Conservation (phyloP, 257 asterid genomes). For the Plectranthus barbatus region DNA sequence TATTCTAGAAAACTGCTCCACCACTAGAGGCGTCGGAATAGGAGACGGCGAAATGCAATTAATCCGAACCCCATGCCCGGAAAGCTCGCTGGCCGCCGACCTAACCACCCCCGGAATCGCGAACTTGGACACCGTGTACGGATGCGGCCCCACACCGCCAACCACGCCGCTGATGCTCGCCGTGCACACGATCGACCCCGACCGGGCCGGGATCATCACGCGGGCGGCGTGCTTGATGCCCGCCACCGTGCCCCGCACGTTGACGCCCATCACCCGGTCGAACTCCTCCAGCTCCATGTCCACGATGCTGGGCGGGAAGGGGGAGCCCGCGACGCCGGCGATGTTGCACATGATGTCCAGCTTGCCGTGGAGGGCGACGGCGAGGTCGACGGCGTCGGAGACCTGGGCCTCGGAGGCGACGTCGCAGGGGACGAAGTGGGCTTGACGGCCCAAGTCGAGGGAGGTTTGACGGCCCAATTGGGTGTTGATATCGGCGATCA, state of each 20-base stretch:
- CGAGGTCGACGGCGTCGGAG: conserved; percentile 14
- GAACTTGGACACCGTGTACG: conserved; percentile 23
- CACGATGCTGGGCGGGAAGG: conserved; percentile 18
- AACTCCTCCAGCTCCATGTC: conserved; percentile 22
- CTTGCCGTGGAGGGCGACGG: conserved; percentile 21
- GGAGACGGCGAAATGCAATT: conserved; percentile 29
- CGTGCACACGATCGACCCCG: conserved; percentile 25
- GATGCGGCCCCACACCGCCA: conserved; percentile 31
- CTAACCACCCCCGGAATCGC: conserved; percentile 20
- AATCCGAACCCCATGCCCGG: conserved; percentile 21
- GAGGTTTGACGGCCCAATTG: conserved; percentile 26
- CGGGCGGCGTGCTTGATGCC: conserved; percentile 30
- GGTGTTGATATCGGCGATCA: conserved; percentile 34
- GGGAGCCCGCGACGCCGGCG: conserved; percentile 25
- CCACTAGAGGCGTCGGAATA: conserved; percentile 22
- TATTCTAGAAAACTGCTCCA: conserved; percentile 8
- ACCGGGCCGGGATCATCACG: conserved; percentile 19
- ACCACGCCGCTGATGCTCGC: conserved; percentile 26
- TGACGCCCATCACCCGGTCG: conserved; percentile 24
- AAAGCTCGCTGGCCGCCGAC: conserved; percentile 26
- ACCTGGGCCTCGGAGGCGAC: conserved; percentile 22
- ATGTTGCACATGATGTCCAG: conserved; percentile 35
- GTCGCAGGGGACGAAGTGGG: conserved; percentile 26
- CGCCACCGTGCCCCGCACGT: conserved; percentile 23
- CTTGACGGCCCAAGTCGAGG: conserved; percentile 20